Percentiles rank a stretch among this genome's conserved stretches.
These are phyloP conservation scores for Didymella segeticola DNA, from an alignment of 2,329 filamentous ascomycete genomes.

Conservation along the genomic window DNA sequence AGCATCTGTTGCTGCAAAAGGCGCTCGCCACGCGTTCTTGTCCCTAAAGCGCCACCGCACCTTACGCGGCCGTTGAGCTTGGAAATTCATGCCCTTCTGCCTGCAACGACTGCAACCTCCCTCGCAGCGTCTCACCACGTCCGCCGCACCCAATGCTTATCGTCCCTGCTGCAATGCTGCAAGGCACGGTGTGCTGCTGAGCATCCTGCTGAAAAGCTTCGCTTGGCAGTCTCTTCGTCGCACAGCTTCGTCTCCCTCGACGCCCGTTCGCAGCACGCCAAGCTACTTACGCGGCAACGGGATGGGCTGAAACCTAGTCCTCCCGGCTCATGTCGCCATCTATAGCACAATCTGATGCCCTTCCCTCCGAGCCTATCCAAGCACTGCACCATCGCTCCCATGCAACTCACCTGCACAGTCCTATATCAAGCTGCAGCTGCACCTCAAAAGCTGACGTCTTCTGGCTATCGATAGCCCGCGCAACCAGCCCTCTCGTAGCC, in stretches of 20 bases:
- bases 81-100: too few relatives aligned
- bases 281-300: constrained; percentile 13
- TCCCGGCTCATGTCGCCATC: constrained; percentile 3
- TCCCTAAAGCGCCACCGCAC: neutral
- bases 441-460: constrained; percentile 2
- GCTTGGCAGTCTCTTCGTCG: neutral
- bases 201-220: neutral
- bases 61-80: constrained; percentile 9
- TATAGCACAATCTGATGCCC: constrained; percentile 4
- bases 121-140: neutral
- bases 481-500: neutral
- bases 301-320: constrained; percentile 15
- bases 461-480: neutral
- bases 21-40: constrained; percentile 14
- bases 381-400: neutral
- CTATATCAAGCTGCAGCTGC: constrained; percentile 2
- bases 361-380: constrained; percentile 3
- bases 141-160: constrained; percentile 2
- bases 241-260: constrained; percentile 13
- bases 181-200: neutral
- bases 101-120: too few relatives aligned
- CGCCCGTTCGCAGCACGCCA: constrained; percentile 10
- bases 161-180: constrained; percentile 7
- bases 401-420: constrained; percentile 3
- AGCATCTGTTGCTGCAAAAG: neutral